phyloP scores from a whole-genome alignment of 2,329 filamentous ascomycete species.

The Sarocladium strictum region DNA sequence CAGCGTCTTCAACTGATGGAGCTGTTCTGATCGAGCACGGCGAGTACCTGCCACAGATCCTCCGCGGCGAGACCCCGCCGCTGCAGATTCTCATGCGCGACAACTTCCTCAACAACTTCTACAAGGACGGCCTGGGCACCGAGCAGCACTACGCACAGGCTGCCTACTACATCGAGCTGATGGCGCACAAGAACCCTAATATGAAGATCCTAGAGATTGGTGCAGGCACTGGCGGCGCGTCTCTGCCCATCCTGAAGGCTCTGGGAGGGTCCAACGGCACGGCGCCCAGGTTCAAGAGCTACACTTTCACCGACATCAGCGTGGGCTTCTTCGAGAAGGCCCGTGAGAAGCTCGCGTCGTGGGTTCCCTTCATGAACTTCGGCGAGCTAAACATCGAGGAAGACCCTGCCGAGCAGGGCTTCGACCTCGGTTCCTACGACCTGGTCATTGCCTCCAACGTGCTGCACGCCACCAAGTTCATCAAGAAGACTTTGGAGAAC shows the following conservation, averaged over 20 bases:
- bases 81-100: neutral
- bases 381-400: slow-evolving; percentile 3
- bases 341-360: slow-evolving; percentile 18
- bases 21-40: no score
- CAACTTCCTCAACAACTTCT: neutral
- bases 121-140: neutral
- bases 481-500: neutral
- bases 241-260: neutral
- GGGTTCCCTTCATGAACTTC: slow-evolving; percentile 19
- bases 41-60: neutral
- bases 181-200: slow-evolving; percentile 10
- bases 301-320: slow-evolving; percentile 40
- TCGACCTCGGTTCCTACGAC: slow-evolving; percentile 7
- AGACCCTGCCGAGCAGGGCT: neutral
- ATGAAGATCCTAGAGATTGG: slow-evolving; percentile 10
- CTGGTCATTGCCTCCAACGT: slow-evolving; percentile 10
- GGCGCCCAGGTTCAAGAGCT: slow-evolving; percentile 15
- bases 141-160: neutral
- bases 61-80: neutral
- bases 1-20: no score
- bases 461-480: slow-evolving; percentile 10
- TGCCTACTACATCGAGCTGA: slow-evolving; percentile 21
- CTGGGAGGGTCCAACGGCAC: neutral
- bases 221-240: slow-evolving; percentile 1
- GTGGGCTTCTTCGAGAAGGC: slow-evolving; percentile 28